Evolutionary conservation across 1,284 basidiomycete species (phyloP).

Genomic region (Melampsora larici-populina): DNA sequence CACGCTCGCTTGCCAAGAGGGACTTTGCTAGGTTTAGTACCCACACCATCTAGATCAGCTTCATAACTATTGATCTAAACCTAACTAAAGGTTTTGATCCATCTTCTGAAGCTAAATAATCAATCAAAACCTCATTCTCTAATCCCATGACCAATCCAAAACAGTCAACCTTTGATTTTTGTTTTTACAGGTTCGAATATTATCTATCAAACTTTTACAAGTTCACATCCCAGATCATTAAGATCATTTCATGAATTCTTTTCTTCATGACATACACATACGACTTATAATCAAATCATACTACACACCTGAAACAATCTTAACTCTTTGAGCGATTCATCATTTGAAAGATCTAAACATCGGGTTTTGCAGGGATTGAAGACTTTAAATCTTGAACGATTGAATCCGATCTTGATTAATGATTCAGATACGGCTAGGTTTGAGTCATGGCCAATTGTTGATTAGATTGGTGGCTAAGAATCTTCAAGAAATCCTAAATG

Average conservation of each 20-base stretch:
- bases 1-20: too few species aligned
- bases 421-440: conserved; percentile 89
- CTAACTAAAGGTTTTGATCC: too few species aligned
- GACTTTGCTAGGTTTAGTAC: too few species aligned
- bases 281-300: conserved; percentile 64
- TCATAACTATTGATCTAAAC: too few species aligned
- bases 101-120: too few species aligned
- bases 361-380: conserved; percentile 74
- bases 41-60: too few species aligned
- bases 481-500: too few species aligned
- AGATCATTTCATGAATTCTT: conserved; percentile 94
- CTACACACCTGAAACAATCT: conserved; percentile 70
- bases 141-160: too few species aligned
- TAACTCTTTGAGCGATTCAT: conserved; percentile 76
- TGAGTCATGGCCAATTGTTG: too few species aligned
- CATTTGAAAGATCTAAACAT: conserved; percentile 76
- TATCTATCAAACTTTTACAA: conserved; percentile 77
- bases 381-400: conserved; percentile 65
- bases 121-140: too few species aligned
- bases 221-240: conserved; percentile 77
- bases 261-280: conserved; percentile 86
- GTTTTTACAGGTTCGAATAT: conserved; percentile 67
- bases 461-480: too few species aligned
- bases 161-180: too few species aligned
- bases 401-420: conserved; percentile 74